phyloP scores from a whole-genome alignment of 176 grass and related monocot genomes.

The Phyllostachys edulis region DNA sequence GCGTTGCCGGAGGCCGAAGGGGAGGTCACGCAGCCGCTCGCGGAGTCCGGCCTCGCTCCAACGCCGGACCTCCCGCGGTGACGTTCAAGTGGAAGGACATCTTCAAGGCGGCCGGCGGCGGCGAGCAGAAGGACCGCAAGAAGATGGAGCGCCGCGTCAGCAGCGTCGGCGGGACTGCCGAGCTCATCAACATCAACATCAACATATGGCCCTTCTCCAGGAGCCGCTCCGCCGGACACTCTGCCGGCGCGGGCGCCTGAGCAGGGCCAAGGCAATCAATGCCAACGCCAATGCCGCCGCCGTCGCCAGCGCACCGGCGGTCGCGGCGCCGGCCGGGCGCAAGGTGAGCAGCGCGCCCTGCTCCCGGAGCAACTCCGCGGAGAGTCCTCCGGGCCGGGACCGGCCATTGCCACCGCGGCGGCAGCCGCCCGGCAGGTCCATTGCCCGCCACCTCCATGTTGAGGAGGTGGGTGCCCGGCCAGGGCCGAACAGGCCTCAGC shows the following conservation, averaged over 20 bases:
- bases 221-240: slow-evolving; percentile 88
- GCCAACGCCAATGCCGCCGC: not conserved
- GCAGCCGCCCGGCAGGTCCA: not conserved
- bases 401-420: not conserved
- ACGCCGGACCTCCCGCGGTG: slow-evolving; percentile 48
- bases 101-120: slow-evolving; percentile 39
- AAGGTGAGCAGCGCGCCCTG: slow-evolving; percentile 86
- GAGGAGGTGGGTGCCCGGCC: slow-evolving; percentile 53
- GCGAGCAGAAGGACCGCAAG: slow-evolving; percentile 49
- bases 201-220: slow-evolving; percentile 94
- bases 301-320: not conserved
- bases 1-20: not conserved
- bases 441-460: slow-evolving; percentile 32
- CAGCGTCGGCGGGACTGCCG: slow-evolving; percentile 58
- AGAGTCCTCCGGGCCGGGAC: slow-evolving; percentile 43
- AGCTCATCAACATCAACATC: slow-evolving; percentile 95
- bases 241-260: slow-evolving; percentile 5
- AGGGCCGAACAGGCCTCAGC: slow-evolving; percentile 18
- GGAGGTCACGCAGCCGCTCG: slow-evolving; percentile 20
- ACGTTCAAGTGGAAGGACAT: slow-evolving; percentile 85
- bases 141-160: slow-evolving; percentile 53
- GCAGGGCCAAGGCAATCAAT: slow-evolving; percentile 25
- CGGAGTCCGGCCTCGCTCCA: slow-evolving; percentile 26
- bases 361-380: slow-evolving; percentile 95
- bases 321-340: slow-evolving; percentile 18